phyloP scores from a whole-genome alignment of 768 basidiomycete species.

The Sutorius australiensis region DNA sequence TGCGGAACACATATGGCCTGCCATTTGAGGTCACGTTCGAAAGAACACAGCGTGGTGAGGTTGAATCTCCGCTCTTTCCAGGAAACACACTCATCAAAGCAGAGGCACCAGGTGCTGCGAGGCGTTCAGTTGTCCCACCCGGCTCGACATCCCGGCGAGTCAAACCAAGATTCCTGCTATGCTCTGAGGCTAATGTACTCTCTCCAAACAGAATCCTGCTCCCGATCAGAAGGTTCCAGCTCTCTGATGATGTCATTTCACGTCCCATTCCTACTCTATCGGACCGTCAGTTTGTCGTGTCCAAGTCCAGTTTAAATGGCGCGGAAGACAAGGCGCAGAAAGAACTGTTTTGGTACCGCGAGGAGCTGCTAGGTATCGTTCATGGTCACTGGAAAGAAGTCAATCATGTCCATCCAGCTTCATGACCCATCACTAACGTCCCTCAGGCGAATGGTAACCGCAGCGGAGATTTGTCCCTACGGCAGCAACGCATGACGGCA shows the following conservation, averaged over 20 bases:
- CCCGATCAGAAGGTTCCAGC: conserved; percentile 65
- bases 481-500: conserved; percentile 71
- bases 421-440: not conserved
- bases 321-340: conserved; percentile 61
- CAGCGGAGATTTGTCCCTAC: conserved; percentile 69
- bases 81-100: conserved; percentile 3
- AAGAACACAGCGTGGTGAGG: conserved; percentile 58
- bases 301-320: conserved; percentile 60
- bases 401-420: not conserved
- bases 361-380: conserved; percentile 71
- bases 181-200: conserved; percentile 4
- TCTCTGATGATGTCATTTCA: conserved; percentile 56
- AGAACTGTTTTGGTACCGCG: conserved; percentile 95
- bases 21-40: conserved; percentile 88
- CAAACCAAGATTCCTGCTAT: not conserved
- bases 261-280: conserved; percentile 80
- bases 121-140: conserved; percentile 69
- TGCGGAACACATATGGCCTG: conserved; percentile 87
- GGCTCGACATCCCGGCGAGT: conserved; percentile 79
- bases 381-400: conserved; percentile 86
- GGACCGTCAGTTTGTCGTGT: conserved; percentile 87
- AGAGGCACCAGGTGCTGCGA: conserved; percentile 42
- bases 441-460: conserved; percentile 74
- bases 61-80: not conserved
- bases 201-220: conserved; percentile 50